A percentile compares a stretch with the other conserved stretches of the same genome.
Evolutionary conservation across 2,329 filamentous ascomycete genomes (phyloP).

Genomic region (Elsinoe perseae): DNA sequence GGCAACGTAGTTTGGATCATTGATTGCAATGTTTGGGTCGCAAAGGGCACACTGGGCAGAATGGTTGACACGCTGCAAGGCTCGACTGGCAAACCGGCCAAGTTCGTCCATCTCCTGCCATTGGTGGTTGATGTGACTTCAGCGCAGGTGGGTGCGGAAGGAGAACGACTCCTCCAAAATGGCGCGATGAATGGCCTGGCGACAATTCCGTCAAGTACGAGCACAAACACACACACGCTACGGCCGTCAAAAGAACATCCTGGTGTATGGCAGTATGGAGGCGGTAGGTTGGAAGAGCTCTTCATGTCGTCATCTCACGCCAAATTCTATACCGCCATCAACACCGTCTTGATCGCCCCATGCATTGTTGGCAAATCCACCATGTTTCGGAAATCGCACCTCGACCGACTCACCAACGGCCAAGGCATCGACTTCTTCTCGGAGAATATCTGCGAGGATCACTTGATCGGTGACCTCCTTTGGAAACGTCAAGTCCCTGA

Average conservation of each 20-base stretch:
- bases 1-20: constrained; percentile 89
- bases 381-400: constrained; percentile 92
- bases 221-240: constrained; percentile 22
- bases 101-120: constrained; percentile 92
- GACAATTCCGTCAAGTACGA: constrained; percentile 19
- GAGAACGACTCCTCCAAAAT: constrained; percentile 22
- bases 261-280: constrained; percentile 40
- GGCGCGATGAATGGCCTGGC: constrained; percentile 11
- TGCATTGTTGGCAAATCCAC: constrained; percentile 96
- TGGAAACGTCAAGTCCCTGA: constrained; percentile 59
- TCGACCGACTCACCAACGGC: constrained; percentile 60
- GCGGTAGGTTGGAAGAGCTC: constrained; percentile 83
- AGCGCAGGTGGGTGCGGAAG: constrained; percentile 22
- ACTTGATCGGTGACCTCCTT: constrained; percentile 84
- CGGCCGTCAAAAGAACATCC: constrained; percentile 15
- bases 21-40: constrained; percentile 95
- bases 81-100: constrained; percentile 52
- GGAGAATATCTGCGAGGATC: constrained; percentile 94
- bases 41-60: constrained; percentile 66
- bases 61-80: constrained; percentile 87
- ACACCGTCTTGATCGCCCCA: constrained; percentile 80
- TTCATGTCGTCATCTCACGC: constrained; percentile 91
- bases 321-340: constrained; percentile 98
- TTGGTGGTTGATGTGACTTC: constrained; percentile 65
- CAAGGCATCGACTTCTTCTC: constrained; percentile 88